These are phyloP conservation scores for Biscogniauxia marginata DNA, from an alignment of 2,329 filamentous ascomycete genomes.

Conservation along the genomic window DNA sequence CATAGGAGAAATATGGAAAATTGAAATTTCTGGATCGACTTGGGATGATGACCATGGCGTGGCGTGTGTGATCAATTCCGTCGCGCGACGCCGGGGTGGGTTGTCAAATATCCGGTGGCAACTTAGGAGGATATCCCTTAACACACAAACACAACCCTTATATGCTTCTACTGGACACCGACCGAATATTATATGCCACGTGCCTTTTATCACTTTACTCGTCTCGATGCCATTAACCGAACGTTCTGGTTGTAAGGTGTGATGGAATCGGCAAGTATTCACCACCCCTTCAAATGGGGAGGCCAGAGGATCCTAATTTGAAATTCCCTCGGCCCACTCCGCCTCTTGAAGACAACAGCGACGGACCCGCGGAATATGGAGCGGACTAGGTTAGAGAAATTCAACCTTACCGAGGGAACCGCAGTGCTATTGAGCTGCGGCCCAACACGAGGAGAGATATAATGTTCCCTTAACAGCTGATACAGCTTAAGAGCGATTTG, in stretches of 20 bases:
- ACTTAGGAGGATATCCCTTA: background rate
- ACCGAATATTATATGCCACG: background rate
- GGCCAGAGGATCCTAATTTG: background rate
- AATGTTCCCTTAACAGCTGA: background rate
- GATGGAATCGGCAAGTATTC: background rate
- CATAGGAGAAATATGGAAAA: background rate
- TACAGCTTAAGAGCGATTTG: background rate
- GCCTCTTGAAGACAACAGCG: background rate
- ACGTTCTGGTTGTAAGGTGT: background rate
- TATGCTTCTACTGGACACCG: background rate
- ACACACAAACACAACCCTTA: background rate
- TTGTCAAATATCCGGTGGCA: background rate
- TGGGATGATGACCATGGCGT: background rate
- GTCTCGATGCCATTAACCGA: background rate
- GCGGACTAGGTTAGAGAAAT: background rate
- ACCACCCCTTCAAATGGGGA: background rate
- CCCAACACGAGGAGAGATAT: background rate
- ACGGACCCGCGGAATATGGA: background rate
- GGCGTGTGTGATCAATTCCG: background rate
- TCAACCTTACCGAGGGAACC: background rate
- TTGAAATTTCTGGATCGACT: background rate
- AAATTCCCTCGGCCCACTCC: background rate
- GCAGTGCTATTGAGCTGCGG: background rate
- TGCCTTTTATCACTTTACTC: background rate
- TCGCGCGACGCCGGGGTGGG: background rate